Base-by-base conservation (phyloP, 2,329 filamentous ascomycete species). In the Colletotrichum chrysophilum region DNA sequence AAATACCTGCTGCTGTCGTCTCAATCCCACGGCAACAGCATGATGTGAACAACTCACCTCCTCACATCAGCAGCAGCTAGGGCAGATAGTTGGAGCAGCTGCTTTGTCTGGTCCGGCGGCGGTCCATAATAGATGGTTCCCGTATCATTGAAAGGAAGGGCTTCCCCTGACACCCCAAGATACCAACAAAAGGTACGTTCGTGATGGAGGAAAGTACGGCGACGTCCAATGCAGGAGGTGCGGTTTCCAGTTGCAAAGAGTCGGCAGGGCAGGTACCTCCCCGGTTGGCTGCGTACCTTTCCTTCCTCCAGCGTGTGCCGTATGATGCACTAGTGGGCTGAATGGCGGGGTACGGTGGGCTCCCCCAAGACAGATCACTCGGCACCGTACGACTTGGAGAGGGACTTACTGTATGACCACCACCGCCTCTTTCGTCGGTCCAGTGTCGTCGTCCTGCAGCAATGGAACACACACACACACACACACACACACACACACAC, bases 321-420 rank as follows among this genome's bases (percentile, higher is more conserved):
- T 69, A 76, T 74, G 70, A 76, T 76, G 74, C 65, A 74, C 58
- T 76, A 73, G 65, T 69, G 74, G 70, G 60, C 64, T 62, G 48
- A 69, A 76, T 76, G 70, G 74, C 70, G 74, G 74, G 74, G 70
- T 76, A 73, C 70, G 24, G 70, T 76, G 70, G 74, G 60, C 48
- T 30, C 65, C 28, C 26, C 58, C 26, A 64, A 48, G 21, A 56
- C 43, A 52, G 43, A 73, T 56, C 43, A 61, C 24, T 13, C 6
- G 10, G 24, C 18, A 65, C 70, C 14, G 74, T 76, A 58, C 18
- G 13, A 12, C 3, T 6, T 1, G 0, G 2, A 9, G 3, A 30
- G 26, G 24, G 34, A 65, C 32, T 60, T 65, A 76, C 74, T 76
- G 74, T 76, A 69, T 76, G 56, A 62, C 69, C 56, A 14, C 43